A percentile compares a stretch with the other conserved stretches of the same genome.
Conservation (phyloP, 2,329 filamentous ascomycete genomes). For the Penicillium thymicola region DNA sequence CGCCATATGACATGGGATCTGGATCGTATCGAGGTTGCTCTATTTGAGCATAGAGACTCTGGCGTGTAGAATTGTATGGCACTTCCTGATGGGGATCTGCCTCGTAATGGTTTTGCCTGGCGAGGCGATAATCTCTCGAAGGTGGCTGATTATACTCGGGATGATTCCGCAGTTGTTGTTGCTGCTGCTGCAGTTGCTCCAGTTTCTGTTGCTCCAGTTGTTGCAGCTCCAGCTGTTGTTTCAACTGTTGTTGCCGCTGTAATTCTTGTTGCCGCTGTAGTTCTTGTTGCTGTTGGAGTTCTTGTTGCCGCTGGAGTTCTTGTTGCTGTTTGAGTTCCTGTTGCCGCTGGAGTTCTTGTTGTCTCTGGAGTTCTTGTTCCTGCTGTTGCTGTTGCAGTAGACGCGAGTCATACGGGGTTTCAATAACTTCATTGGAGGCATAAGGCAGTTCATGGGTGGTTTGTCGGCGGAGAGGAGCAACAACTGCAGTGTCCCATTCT, state of each 20-base stretch:
- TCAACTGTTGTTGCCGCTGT: background rate
- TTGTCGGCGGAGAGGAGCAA: slow-evolving; percentile 20
- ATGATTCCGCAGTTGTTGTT: slow-evolving; percentile 21
- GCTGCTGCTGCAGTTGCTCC: slow-evolving; percentile 7
- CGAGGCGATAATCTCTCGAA: slow-evolving; percentile 23
- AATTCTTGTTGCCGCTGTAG: background rate
- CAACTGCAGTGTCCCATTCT: slow-evolving; percentile 22
- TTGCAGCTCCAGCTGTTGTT: background rate
- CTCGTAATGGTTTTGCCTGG: slow-evolving; percentile 20
- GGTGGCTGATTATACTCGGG: slow-evolving; percentile 26
- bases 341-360: background rate
- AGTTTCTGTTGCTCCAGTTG: background rate
- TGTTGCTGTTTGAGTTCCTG: background rate
- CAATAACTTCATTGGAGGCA: slow-evolving; percentile 18
- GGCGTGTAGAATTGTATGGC: slow-evolving; percentile 15
- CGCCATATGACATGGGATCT: slow-evolving; percentile 23
- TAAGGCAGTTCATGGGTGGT: slow-evolving; percentile 24
- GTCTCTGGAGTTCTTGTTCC: background rate
- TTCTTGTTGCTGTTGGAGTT: background rate
- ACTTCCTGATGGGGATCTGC: slow-evolving; percentile 12
- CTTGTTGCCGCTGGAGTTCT: background rate
- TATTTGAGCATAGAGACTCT: slow-evolving; percentile 19
- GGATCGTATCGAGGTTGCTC: slow-evolving; percentile 25
- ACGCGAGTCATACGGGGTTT: slow-evolving; percentile 23
- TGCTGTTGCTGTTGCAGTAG: slow-evolving; percentile 14